Base-by-base conservation (phyloP, 176 grass and related monocot species). In the Zizania latifolia region DNA sequence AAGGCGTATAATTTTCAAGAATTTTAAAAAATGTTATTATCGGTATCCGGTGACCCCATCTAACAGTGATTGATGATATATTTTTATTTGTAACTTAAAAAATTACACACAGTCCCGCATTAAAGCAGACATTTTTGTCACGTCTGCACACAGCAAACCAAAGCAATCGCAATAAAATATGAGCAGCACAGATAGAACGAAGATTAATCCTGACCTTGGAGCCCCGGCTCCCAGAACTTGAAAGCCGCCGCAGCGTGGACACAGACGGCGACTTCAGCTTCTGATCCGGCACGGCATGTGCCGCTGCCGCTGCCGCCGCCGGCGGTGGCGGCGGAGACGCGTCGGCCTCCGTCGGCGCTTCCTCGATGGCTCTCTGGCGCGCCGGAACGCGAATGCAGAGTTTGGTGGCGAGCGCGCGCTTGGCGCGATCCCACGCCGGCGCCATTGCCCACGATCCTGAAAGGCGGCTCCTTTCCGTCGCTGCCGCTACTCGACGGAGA, bases 401-500 rank as follows among this genome's bases (percentile, higher is more conserved):
- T 22, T 59, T 74, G 39, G 77, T 65, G 34, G 78, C 82, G 10
- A 94, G 75, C 28, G 75, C 79, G 34, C 76, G 76, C 76, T 89
- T 94, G 41, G 82, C 88, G 63, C 92, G 82, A 14, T 35, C 84
- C 92, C 92, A 94, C 17, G 82, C 79, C 65, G 51, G 60, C 76
- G 83, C 82, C 92, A 94, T 94, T 88, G 50, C 15, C 4, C 27
- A 6, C 13, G 11, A 15, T 60, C 41, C 22, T 17, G 30, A 28
- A 64, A 24, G 59, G 48, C 64, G 23, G 8, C 30, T 72, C 53
- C 68, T 87, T 60, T 21, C 16, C 19, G 44, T n/a, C n/a, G 14
- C 17, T 14, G 13, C 3, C 3, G 17, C 23, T 11, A 17, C 9
- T 17, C 8, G 48, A 22, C 51, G 7, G 46, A 29, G 14, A 32